Evolutionary conservation across 2,329 filamentous ascomycete species (phyloP).

Genomic region (Cordyceps tenuipes): DNA sequence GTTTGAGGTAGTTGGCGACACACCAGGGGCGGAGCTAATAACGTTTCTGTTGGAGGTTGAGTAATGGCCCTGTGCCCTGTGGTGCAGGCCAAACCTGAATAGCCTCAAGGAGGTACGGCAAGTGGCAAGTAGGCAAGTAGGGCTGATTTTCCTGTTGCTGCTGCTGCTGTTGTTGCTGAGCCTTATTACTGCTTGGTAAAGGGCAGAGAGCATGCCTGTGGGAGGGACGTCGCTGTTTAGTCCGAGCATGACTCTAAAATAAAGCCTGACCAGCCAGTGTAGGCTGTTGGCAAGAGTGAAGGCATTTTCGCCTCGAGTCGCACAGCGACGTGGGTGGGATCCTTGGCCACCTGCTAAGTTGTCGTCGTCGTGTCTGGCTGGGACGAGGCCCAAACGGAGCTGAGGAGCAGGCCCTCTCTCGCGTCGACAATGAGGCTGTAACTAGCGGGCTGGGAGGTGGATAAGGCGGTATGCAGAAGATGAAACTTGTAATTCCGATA

Average conservation of each 20-base stretch:
- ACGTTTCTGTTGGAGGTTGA: background rate
- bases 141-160: too few species aligned
- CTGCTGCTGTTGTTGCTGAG: too few species aligned
- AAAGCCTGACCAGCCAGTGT: background rate
- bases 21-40: slow-evolving; percentile 2
- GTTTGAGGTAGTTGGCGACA: slow-evolving; percentile 5
- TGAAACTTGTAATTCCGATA: too few species aligned
- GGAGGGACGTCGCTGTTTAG: too few species aligned
- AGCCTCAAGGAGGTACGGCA: background rate
- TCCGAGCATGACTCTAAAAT: too few species aligned
- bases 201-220: too few species aligned
- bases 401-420: background rate
- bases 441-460: background rate
- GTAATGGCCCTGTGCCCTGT: background rate
- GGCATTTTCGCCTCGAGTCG: background rate
- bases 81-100: background rate
- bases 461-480: background rate
- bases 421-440: background rate
- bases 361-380: too few species aligned
- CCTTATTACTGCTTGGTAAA: too few species aligned
- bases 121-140: too few species aligned
- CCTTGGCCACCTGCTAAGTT: background rate
- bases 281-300: too few species aligned
- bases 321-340: background rate
- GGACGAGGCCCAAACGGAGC: background rate